Evolutionary conservation across 2,329 filamentous ascomycete species (phyloP).

Genomic region (Diaporthe sp.): DNA sequence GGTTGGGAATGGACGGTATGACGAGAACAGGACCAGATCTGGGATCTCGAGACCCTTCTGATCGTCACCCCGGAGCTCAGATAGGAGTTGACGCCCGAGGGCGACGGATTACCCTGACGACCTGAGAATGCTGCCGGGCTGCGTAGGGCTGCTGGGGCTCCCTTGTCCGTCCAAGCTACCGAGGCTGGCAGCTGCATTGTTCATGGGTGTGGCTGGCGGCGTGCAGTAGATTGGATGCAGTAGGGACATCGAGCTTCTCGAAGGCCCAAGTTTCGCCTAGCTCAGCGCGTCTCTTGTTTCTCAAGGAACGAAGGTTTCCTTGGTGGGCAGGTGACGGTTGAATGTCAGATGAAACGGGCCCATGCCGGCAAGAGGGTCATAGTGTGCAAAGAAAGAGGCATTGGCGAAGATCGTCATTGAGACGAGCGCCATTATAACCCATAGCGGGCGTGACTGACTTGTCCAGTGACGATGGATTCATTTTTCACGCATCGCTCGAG

Average conservation of each 20-base stretch:
- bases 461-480: not conserved
- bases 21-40: slow-evolving; percentile 20
- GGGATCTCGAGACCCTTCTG: not conserved
- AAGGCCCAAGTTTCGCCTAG: not conserved
- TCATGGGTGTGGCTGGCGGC: not conserved
- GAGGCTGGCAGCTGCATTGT: slow-evolving; percentile 1
- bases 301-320: not conserved
- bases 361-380: not conserved
- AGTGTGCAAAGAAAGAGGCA: slow-evolving; percentile 6
- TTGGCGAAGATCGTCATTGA: slow-evolving; percentile 27
- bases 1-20: slow-evolving; percentile 5
- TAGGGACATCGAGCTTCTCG: not conserved
- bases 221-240: slow-evolving; percentile 7
- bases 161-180: not conserved
- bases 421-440: not conserved
- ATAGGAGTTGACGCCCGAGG: slow-evolving; percentile 8
- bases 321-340: slow-evolving; percentile 16
- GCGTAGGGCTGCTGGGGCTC: slow-evolving; percentile 26
- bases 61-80: slow-evolving; percentile 12
- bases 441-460: slow-evolving; percentile 2
- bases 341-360: slow-evolving; percentile 19
- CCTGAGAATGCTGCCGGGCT: not conserved
- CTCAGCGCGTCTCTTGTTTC: not conserved
- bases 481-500: slow-evolving; percentile 11
- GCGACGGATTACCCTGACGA: not conserved